Base-by-base conservation (phyloP, 2,329 filamentous ascomycete species). In the Colletotrichum aenigma region DNA sequence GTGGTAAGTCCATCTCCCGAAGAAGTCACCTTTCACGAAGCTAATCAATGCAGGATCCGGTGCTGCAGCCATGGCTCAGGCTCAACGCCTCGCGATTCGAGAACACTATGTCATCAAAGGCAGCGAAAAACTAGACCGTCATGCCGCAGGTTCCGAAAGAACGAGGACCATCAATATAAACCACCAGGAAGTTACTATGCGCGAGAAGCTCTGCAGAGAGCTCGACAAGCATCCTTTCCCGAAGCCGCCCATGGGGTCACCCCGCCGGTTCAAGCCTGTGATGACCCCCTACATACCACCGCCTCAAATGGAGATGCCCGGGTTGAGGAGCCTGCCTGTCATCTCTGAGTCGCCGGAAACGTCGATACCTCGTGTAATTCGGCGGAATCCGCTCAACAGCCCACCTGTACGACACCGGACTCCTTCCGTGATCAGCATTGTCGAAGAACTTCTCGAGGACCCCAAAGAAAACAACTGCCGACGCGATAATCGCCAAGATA, bases 161-260 rank as follows among this genome's bases (percentile, higher is more conserved):
- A 58, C 34, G 32, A 32, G n/a, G 28, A 76, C 74, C 28, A 30
- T 76, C 15, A 69, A 55, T 34, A n/a, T 48, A 16, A 76, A 76
- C 7, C 70, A 60, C 18, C 52, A 76, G 7, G 74, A 76, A 48
- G 70, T 76, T 18, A 28, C 48, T 9, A 16, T 74, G n/a, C 74
- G 74, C 6, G 74, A 73, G 26, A 75, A 62, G 36, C 70, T 75
- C 8, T 71, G 69, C 38, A 36, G 32, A n/a, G 62, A 72, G 18
- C 43, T 72, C 16, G 36, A 56, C 12, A 15, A 34, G 43, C 43
- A 26, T 38, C 61, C 61, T 48, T 24, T 43, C 30, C 16, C 12
- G 58, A 60, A 12, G 21, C 60, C 60, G 43, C 71, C 71, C 21
- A 70, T 64, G 60, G 71, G 65, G n/a, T 52, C 43, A 61, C 70